Conservation (phyloP, 805 yeast species). For the Ogataea sp. region DNA sequence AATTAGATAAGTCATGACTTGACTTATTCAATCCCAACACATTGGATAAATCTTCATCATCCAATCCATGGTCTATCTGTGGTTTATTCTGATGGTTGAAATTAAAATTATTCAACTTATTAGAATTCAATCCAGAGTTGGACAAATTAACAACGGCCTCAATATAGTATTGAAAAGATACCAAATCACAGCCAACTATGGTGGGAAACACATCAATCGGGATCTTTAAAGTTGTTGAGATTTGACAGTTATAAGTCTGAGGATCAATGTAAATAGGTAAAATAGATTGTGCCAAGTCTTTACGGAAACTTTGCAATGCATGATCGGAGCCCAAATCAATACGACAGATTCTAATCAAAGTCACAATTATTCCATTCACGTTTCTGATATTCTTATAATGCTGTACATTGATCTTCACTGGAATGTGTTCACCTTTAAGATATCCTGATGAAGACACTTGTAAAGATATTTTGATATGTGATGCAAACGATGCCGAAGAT, state of each 20-base stretch:
- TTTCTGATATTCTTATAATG: conserved; percentile 69
- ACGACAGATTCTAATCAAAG: conserved; percentile 74
- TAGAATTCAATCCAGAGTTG: conserved; percentile 29
- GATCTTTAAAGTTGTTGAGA: conserved; percentile 56
- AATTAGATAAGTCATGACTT: neutral
- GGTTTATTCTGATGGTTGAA: conserved; percentile 4
- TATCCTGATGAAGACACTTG: conserved; percentile 58
- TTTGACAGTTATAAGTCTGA: conserved; percentile 41
- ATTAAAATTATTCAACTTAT: neutral
- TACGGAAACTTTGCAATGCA: conserved; percentile 65
- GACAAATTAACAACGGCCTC: conserved; percentile 80
- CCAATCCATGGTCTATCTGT: conserved; percentile 7
- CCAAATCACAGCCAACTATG: conserved; percentile 59
- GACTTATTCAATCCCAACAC: neutral
- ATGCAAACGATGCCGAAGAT: too few species aligned
- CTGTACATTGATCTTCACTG: conserved; percentile 55
- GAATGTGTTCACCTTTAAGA: conserved; percentile 71
- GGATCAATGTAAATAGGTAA: conserved; percentile 79
- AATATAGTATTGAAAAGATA: conserved; percentile 75
- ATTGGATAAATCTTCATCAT: conserved; percentile 5
- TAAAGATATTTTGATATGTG: conserved; percentile 33
- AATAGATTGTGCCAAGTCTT: conserved; percentile 72
- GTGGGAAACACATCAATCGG: conserved; percentile 88
- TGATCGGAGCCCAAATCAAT: conserved; percentile 52
- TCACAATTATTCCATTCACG: conserved; percentile 66